Percentiles rank a stretch among this genome's conserved stretches.
Evolutionary conservation across 1,139 yeast genomes (phyloP).

Genomic region (Suhomyces chickasaworum): DNA sequence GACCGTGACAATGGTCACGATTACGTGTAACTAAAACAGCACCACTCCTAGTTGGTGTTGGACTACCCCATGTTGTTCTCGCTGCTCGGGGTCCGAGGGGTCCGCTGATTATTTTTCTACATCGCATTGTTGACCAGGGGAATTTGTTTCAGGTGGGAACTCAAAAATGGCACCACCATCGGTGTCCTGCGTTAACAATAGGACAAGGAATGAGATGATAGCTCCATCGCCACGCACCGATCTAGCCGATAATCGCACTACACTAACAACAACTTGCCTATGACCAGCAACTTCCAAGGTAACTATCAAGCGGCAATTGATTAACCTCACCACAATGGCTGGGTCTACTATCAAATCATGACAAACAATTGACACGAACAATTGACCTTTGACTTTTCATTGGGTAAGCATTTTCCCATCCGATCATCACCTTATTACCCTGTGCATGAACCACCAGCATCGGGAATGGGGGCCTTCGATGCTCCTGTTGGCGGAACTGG

Average conservation of each 20-base stretch:
- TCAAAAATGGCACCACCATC: constrained; percentile 7
- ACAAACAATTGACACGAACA: neutral
- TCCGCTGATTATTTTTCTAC: constrained; percentile 2
- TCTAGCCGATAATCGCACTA: neutral
- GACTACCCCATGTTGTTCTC: constrained; percentile 15
- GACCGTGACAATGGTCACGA: too few relatives aligned
- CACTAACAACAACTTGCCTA: neutral
- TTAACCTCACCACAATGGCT: neutral
- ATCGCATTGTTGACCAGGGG: constrained; percentile 4
- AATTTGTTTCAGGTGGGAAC: constrained; percentile 9
- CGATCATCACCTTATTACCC: neutral
- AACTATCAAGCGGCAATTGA: neutral
- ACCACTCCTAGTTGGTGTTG: too few relatives aligned
- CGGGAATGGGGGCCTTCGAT: too few relatives aligned
- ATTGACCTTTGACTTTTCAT: neutral
- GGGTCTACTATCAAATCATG: too few relatives aligned
- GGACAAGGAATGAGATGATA: constrained; percentile 10
- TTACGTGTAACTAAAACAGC: too few relatives aligned
- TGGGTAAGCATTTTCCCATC: neutral
- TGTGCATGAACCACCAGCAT: neutral
- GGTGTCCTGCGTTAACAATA: constrained; percentile 13
- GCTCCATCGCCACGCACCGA: neutral
- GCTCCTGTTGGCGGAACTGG: too few relatives aligned
- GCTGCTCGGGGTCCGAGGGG: constrained; percentile 1
- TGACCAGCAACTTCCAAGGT: neutral